Evolutionary conservation across 495 filamentous ascomycete species (phyloP), one percentile per base, ranked within the genome.

Genomic region (Trichocladium uniseriatum): DNA sequence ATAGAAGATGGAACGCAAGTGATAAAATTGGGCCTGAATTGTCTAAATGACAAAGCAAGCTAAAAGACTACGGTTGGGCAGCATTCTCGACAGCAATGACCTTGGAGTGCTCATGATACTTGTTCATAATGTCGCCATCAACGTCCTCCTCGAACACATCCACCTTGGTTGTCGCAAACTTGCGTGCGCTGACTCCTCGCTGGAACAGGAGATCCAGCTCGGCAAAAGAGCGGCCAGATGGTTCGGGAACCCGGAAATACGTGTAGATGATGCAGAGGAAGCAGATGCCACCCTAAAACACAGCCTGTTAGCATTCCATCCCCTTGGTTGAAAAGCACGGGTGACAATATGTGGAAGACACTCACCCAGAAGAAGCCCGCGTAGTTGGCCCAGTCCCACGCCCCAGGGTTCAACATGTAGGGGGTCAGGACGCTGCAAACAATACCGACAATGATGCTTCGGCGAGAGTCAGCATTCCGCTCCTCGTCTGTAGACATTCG

Each of bases 301-400:
- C 8, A 8, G 8, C 24, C 4, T 24, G 14, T 9, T 5, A 8
- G 5, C 36, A 24, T 52, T 32, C 45, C 27, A 48, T 18, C 15
- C 4, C 20, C n/a, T 18, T 28, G 16, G 39, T 1, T 16, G 31
- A 32, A 3, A 10, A 18, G 0, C 16, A 24, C n/a, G n/a, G n/a
- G n/a, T n/a, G 3, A 19, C 13, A 32, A 19, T 1, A 1, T 1
- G 27, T 20, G 38, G 31, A 16, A 6, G 35, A n/a, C 18, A 62
- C 69, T 52, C 50, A 71, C 82, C 83, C 82, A 90, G 72, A 89
- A 87, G 65, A 90, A 87, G n/a, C 82, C 84, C n/a, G 83, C 73
- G 49, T 78, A 86, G 53, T 84, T 85, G 39, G 75, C 69, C 84
- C 83, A 91, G 64, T 86, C 60, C 84, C 85, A 89, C 0, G 79